A percentile compares a stretch with the other conserved stretches of the same genome.
Evolutionary conservation across 202 grass and related monocot genomes (phyloP).

Genomic region (Zoysia matrella): DNA sequence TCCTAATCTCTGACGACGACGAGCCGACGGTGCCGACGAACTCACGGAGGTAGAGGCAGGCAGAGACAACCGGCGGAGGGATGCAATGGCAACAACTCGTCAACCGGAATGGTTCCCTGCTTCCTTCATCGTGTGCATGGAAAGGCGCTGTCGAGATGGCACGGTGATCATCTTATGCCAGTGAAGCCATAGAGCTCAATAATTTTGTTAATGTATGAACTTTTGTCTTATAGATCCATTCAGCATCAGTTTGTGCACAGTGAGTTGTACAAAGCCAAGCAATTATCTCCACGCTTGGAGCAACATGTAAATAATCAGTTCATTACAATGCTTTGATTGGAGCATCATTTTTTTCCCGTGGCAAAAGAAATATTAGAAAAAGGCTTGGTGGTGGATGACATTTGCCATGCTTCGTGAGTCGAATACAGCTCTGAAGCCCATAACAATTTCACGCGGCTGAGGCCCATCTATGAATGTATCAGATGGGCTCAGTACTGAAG

Average conservation of each 20-base stretch:
- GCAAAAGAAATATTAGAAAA: background rate
- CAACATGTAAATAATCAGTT: constrained; percentile 30
- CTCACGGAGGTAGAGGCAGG: background rate
- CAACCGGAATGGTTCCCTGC: background rate
- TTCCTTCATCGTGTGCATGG: background rate
- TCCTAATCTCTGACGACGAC: background rate
- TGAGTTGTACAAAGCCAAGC: constrained; percentile 9
- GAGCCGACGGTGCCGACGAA: background rate
- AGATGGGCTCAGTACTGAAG: too few relatives aligned
- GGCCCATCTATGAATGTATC: too few relatives aligned
- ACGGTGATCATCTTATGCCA: background rate
- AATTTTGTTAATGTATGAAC: background rate
- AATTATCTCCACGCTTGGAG: background rate
- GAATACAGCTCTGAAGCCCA: too few relatives aligned
- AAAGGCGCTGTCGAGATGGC: background rate
- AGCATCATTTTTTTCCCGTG: background rate
- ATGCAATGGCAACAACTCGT: background rate
- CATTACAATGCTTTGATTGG: constrained; percentile 15
- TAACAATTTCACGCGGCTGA: too few relatives aligned
- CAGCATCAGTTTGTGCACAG: background rate
- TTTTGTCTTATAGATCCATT: background rate
- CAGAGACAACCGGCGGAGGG: background rate
- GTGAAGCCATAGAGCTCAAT: too few relatives aligned
- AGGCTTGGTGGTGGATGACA: background rate
- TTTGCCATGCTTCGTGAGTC: too few relatives aligned